Conservation (phyloP, 352 stramenopile species). For the Globisporangium orthogonon region DNA sequence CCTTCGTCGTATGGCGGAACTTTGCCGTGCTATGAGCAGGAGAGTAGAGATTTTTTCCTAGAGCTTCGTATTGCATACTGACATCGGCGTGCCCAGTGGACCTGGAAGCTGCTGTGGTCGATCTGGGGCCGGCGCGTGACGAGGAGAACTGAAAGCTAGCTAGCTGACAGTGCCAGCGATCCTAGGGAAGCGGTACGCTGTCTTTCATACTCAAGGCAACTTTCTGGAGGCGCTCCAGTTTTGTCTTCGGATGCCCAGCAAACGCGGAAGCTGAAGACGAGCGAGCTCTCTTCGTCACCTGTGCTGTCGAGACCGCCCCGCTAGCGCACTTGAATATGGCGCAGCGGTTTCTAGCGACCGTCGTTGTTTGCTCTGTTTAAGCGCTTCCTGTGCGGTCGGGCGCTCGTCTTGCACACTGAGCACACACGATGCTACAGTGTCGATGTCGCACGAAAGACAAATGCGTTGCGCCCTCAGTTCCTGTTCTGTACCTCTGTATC, state of each 20-base stretch:
- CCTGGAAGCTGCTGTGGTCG: too few relatives aligned
- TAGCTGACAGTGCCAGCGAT: slow-evolving; percentile 13
- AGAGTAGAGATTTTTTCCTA: too few relatives aligned
- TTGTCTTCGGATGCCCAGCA: slow-evolving; percentile 7
- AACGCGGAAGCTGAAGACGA: background rate
- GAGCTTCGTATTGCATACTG: too few relatives aligned
- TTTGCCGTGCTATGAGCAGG: too few relatives aligned
- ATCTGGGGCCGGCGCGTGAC: too few relatives aligned
- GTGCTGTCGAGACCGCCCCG: background rate
- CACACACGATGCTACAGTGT: slow-evolving; percentile 5
- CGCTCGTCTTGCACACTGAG: background rate
- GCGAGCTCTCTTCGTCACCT: background rate
- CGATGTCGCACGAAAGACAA: background rate
- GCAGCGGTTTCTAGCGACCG: slow-evolving; percentile 1
- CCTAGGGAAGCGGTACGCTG: slow-evolving; percentile 3
- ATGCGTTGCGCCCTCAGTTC: slow-evolving; percentile 8
- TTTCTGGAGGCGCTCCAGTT: slow-evolving; percentile 3
- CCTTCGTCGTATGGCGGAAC: too few relatives aligned
- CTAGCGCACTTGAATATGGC: slow-evolving; percentile 7
- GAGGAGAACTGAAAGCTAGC: slow-evolving; percentile 3
- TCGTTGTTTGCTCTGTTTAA: background rate
- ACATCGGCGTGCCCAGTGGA: too few relatives aligned
- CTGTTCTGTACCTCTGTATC: slow-evolving; percentile 9
- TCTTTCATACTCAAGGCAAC: slow-evolving; percentile 10
- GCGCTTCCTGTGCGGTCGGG: too few relatives aligned